Evolutionary conservation across 2,329 filamentous ascomycete genomes (phyloP).

Genomic region (Cladosporium sphaerospermum): DNA sequence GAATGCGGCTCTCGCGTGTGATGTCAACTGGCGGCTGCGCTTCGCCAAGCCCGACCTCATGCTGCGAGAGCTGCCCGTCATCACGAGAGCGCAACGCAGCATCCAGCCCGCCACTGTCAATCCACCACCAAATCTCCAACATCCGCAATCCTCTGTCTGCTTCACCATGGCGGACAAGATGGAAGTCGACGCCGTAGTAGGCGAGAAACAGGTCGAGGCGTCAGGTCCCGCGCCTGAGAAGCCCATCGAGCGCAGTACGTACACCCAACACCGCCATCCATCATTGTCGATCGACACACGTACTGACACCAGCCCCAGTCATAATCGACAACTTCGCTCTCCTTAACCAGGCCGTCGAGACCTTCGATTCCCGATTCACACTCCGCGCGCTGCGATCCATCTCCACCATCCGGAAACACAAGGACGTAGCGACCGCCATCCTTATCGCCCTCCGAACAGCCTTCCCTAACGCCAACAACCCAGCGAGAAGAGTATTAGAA

Average conservation of each 20-base stretch:
- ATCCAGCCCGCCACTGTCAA: not conserved
- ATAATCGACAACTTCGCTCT: slow-evolving; percentile 92
- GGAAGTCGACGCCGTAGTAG: slow-evolving; percentile 35
- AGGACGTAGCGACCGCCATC: slow-evolving; percentile 31
- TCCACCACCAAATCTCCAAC: slow-evolving; percentile 14
- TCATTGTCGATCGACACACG: not conserved
- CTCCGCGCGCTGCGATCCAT: slow-evolving; percentile 91
- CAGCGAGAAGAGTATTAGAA: slow-evolving; percentile 28
- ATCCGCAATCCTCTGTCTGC: slow-evolving; percentile 12
- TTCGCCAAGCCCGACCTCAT: not conserved
- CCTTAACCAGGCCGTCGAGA: slow-evolving; percentile 81
- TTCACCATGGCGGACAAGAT: slow-evolving; percentile 44
- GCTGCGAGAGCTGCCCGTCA: not conserved
- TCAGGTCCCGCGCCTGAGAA: slow-evolving; percentile 32
- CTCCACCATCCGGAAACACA: slow-evolving; percentile 85
- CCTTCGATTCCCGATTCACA: slow-evolving; percentile 93
- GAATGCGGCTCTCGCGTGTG: not conserved
- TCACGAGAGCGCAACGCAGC: not conserved
- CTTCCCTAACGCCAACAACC: slow-evolving; percentile 27
- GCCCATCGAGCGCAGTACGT: slow-evolving; percentile 29
- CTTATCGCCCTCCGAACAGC: slow-evolving; percentile 28
- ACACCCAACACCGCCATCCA: slow-evolving; percentile 10
- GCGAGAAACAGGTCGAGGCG: slow-evolving; percentile 35
- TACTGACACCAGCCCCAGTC: slow-evolving; percentile 50
- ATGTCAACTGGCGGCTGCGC: not conserved